Conservation (phyloP, 2,329 filamentous ascomycete genomes). For the Podosphaera xanthii region DNA sequence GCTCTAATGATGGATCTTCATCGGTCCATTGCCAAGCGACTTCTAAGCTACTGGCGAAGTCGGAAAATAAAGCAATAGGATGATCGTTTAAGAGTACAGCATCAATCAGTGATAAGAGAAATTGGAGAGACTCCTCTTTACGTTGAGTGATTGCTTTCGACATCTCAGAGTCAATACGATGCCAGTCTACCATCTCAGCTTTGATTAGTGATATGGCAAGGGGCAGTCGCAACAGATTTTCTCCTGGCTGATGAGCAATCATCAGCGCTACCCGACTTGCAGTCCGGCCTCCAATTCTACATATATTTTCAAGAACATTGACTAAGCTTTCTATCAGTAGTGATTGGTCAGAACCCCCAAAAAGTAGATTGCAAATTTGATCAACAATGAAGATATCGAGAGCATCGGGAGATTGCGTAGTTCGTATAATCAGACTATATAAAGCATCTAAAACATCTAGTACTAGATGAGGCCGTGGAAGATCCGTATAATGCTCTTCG, state of each 20-base stretch:
- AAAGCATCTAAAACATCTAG: slow-evolving; percentile 40
- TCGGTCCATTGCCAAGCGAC: slow-evolving; percentile 61
- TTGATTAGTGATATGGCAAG: slow-evolving; percentile 33
- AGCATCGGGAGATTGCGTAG: slow-evolving; percentile 36
- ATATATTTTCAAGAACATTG: slow-evolving; percentile 35
- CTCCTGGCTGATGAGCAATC: slow-evolving; percentile 32
- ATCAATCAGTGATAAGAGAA: slow-evolving; percentile 61
- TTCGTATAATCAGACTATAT: slow-evolving; percentile 38
- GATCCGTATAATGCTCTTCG: slow-evolving; percentile 35
- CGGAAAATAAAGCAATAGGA: slow-evolving; percentile 56
- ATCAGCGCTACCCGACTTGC: slow-evolving; percentile 30
- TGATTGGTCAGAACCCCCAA: slow-evolving; percentile 26
- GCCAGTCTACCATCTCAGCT: slow-evolving; percentile 39
- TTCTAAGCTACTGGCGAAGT: slow-evolving; percentile 67
- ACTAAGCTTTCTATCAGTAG: slow-evolving; percentile 38
- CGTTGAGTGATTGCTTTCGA: slow-evolving; percentile 49
- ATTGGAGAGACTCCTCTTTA: slow-evolving; percentile 50
- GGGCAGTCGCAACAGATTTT: slow-evolving; percentile 32
- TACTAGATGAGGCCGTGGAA: slow-evolving; percentile 34
- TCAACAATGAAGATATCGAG: slow-evolving; percentile 35
- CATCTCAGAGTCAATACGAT: slow-evolving; percentile 45
- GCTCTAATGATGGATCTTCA: slow-evolving; percentile 42
- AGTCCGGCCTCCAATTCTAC: slow-evolving; percentile 30
- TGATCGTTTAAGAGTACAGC: slow-evolving; percentile 56
- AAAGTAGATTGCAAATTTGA: slow-evolving; percentile 33